Evolutionary conservation across 257 asterid genomes (phyloP), one percentile per base, ranked within the genome.

Genomic region (Solanum appendiculatum): DNA sequence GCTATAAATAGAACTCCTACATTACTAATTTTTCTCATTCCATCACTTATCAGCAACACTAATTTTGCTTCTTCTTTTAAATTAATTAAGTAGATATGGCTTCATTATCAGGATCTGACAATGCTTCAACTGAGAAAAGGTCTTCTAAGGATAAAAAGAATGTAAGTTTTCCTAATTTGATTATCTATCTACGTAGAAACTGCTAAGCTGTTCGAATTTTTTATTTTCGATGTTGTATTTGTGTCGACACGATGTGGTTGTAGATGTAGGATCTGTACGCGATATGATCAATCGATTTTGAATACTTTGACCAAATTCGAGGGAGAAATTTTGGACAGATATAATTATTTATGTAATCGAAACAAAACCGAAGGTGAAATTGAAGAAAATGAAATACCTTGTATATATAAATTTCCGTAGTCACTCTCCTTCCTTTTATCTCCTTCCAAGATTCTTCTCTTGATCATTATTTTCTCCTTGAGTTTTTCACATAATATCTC

Each of bases 181-280:
- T 18, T 54, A 54, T 54, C n/a, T 51, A 54, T 51, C n/a, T 51
- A 51, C 18, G 18, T 54, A 6, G 0, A 54, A 54, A 54, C 18
- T 54, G 63, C 63, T 6, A 54, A 18, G 63, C 18, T 54, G 63
- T 4, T 54, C 3, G n/a, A 1, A 54, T 18, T 54, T 0, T 51
- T 18, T 0, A 51, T 18, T 51, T 51, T 51, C 1, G 1, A 0
- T 18, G n/a, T 54, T 18, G n/a, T 54, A 54, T 18, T 0, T 4
- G n/a, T 54, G 1, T 54, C n/a, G 4, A 51, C 18, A 18, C 9
- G 15, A 51, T 1, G n/a, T 51, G 9, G 9, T 23, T 54, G n/a
- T 54, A 9, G n/a, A 10, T 18, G n/a, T 51, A n/a, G 1, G n/a
- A 18, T 54, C n/a, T 10, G 10, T 51, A 18, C 10, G 9, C 4